Evolutionary conservation across 2,329 filamentous ascomycete species (phyloP).

Genomic region (Arthroderma sp.): DNA sequence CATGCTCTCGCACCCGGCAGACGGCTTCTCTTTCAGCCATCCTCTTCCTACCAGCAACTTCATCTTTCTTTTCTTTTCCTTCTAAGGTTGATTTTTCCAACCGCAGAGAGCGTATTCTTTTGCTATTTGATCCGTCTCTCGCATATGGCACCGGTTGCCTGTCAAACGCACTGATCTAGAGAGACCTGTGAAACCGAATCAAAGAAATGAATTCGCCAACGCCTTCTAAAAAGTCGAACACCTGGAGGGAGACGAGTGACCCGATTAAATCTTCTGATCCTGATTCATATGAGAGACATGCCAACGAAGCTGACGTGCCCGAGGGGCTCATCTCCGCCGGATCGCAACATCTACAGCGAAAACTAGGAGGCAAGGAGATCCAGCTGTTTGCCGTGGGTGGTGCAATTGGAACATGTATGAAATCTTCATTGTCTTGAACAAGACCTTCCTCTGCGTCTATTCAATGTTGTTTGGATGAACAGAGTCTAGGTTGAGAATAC

Average conservation of each 20-base stretch:
- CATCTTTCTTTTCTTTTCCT: too few species aligned
- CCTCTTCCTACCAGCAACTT: too few species aligned
- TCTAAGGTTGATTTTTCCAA: too few species aligned
- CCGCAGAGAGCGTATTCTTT: too few species aligned
- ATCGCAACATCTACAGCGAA: slow-evolving; percentile 19
- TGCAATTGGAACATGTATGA: slow-evolving; percentile 23
- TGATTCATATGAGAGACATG: slow-evolving; percentile 3
- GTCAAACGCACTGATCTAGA: not conserved
- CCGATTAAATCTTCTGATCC: not conserved
- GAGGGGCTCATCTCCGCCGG: slow-evolving; percentile 10
- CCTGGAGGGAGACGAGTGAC: not conserved
- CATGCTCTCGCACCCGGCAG: too few species aligned
- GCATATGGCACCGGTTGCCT: not conserved
- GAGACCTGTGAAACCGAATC: not conserved
- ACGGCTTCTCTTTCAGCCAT: too few species aligned
- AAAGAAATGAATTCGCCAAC: not conserved
- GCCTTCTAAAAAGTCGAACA: not conserved
- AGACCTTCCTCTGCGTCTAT: too few species aligned
- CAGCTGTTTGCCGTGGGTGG: slow-evolving; percentile 24
- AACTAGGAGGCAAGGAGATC: slow-evolving; percentile 20
- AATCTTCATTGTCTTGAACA: not conserved
- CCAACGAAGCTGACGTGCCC: slow-evolving; percentile 2
- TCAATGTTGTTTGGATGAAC: not conserved
- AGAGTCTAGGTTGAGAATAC: not conserved
- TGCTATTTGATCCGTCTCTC: too few species aligned